A percentile compares a stretch with the other conserved stretches of the same genome.
phyloP scores from a whole-genome alignment of 495 filamentous ascomycete species.

The Aspergillus homomorphus region DNA sequence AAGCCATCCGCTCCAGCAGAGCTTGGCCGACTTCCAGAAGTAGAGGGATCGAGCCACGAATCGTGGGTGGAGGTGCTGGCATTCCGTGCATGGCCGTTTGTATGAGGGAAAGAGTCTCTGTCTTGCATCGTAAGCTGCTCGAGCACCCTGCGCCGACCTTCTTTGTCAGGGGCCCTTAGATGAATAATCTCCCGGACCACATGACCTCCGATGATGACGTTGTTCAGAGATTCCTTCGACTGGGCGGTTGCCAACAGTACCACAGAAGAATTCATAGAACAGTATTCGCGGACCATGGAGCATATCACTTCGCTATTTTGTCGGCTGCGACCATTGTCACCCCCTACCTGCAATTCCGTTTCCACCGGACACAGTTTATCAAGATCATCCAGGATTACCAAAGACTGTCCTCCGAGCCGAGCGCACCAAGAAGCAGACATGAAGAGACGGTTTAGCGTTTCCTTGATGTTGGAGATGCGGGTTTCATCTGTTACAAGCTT shows the following conservation, averaged over 20 bases:
- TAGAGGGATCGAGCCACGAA: conserved; percentile 70
- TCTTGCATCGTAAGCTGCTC: conserved; percentile 57
- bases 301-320: conserved; percentile 90
- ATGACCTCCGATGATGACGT: conserved; percentile 74
- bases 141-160: conserved; percentile 76
- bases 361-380: conserved; percentile 89
- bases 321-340: conserved; percentile 84
- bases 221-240: conserved; percentile 83
- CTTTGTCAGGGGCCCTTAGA: conserved; percentile 86
- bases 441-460: conserved; percentile 77
- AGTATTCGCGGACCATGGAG: conserved; percentile 77
- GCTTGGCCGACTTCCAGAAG: conserved; percentile 43
- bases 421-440: conserved; percentile 88
- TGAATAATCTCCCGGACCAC: conserved; percentile 79
- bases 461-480: conserved; percentile 84
- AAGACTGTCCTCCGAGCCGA: conserved; percentile 71
- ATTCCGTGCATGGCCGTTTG: conserved; percentile 34
- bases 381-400: conserved; percentile 88
- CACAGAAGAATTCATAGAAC: conserved; percentile 68
- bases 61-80: conserved; percentile 44
- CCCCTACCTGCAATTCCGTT: conserved; percentile 87
- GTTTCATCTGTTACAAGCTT: conserved; percentile 85
- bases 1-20: conserved; percentile 59
- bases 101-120: conserved; percentile 39
- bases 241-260: conserved; percentile 89